phyloP scores from a whole-genome alignment of 2,329 filamentous ascomycete species.

The Domatiomyces catenatus region DNA sequence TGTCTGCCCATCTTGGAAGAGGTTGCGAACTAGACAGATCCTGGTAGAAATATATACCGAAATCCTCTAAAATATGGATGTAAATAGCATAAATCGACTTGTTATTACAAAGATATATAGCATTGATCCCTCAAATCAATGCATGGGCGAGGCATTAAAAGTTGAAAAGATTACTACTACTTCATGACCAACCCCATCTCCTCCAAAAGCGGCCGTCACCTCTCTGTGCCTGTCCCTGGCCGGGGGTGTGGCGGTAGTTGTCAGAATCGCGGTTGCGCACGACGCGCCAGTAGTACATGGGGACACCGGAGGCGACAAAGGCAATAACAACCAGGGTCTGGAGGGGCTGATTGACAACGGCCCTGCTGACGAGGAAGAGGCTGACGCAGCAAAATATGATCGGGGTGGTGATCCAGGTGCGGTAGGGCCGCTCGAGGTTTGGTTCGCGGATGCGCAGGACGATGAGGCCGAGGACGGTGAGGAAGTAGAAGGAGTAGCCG shows the following conservation, averaged over 20 bases:
- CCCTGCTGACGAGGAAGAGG: conserved; percentile 73
- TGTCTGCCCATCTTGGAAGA: background rate
- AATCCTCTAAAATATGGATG: too few relatives aligned
- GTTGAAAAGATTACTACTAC: too few relatives aligned
- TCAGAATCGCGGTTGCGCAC: conserved; percentile 41
- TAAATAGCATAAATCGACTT: background rate
- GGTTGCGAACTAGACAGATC: background rate
- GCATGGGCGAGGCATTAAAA: too few relatives aligned
- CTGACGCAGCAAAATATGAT: conserved; percentile 98
- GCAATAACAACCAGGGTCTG: conserved; percentile 77
- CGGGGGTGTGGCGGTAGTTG: conserved; percentile 3
- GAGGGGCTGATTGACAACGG: conserved; percentile 76
- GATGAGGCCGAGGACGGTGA: conserved; percentile 85
- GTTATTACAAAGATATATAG: too few relatives aligned
- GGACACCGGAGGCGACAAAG: conserved; percentile 70
- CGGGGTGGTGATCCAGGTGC: conserved; percentile 90
- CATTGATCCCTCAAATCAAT: too few relatives aligned
- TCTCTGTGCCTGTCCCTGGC: conserved; percentile 12
- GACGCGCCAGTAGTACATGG: conserved; percentile 80
- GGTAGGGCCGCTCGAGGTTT: conserved; percentile 74
- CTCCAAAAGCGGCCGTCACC: conserved; percentile 27
- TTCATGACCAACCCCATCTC: conserved; percentile 17
- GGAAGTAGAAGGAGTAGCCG: conserved; percentile 93
- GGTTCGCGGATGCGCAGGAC: conserved; percentile 79
- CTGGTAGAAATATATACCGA: background rate